Conservation (phyloP, 2,329 filamentous ascomycete species). For the Aureobasidium sp. region DNA sequence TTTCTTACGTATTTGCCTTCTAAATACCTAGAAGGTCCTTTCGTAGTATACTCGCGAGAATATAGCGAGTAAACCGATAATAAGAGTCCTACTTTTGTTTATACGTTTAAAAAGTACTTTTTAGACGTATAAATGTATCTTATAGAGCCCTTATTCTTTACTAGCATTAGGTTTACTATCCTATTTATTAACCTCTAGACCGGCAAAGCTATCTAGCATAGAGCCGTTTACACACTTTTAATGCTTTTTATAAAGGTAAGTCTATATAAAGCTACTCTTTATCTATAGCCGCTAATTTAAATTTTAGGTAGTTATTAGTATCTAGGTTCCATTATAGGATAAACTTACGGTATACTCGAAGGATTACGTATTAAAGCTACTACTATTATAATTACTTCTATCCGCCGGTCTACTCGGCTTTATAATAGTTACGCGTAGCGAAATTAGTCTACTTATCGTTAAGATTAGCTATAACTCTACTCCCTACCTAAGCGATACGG, state of each 20-base stretch:
- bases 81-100: slow-evolving; percentile 24
- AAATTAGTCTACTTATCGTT: slow-evolving; percentile 24
- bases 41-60: slow-evolving; percentile 22
- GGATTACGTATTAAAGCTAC: too few species aligned
- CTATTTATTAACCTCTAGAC: slow-evolving; percentile 24
- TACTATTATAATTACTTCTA: background rate
- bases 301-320: slow-evolving; percentile 11
- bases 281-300: background rate
- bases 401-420: slow-evolving; percentile 18
- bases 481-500: slow-evolving; percentile 19
- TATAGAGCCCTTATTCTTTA: slow-evolving; percentile 24
- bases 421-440: slow-evolving; percentile 23
- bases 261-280: background rate
- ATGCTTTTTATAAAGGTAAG: slow-evolving; percentile 21
- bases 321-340: slow-evolving; percentile 16
- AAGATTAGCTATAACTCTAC: slow-evolving; percentile 25
- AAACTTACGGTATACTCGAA: background rate
- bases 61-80: slow-evolving; percentile 22
- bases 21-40: slow-evolving; percentile 19
- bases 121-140: slow-evolving; percentile 36
- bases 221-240: slow-evolving; percentile 22
- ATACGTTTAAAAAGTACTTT: slow-evolving; percentile 32
- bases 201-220: slow-evolving; percentile 23
- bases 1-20: slow-evolving; percentile 24
- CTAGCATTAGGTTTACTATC: slow-evolving; percentile 25